A percentile compares a stretch with the other conserved stretches of the same genome.
These are phyloP conservation scores for Monosporascus sp. DNA, from an alignment of 2,329 filamentous ascomycete species.

Conservation along the genomic window DNA sequence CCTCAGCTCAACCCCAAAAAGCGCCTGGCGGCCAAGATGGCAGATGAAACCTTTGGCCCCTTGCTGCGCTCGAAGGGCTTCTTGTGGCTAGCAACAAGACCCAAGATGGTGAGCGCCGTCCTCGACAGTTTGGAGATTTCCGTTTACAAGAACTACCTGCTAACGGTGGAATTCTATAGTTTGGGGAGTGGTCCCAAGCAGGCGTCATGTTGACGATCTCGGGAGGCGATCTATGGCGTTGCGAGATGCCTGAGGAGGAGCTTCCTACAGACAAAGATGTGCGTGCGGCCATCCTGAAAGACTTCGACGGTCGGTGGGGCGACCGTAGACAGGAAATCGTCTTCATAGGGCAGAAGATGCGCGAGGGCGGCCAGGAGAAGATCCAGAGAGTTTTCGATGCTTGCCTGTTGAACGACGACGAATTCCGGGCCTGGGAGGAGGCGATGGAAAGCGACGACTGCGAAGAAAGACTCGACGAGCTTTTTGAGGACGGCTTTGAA, in stretches of 20 bases:
- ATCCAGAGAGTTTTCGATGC: conserved; percentile 51
- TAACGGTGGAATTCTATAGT: conserved; percentile 16
- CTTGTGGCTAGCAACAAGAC: conserved; percentile 54
- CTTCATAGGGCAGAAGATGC: conserved; percentile 64
- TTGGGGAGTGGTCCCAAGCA: conserved; percentile 59
- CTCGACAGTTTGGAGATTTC: not conserved
- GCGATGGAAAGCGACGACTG: conserved; percentile 18
- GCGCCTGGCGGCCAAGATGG: conserved; percentile 49
- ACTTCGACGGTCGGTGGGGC: conserved; percentile 57
- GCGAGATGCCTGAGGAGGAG: conserved; percentile 47
- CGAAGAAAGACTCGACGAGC: conserved; percentile 15
- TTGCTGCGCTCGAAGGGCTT: conserved; percentile 61
- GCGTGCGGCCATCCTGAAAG: conserved; percentile 42
- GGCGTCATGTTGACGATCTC: conserved; percentile 59
- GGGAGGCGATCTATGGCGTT: conserved; percentile 54
- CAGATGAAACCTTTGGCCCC: conserved; percentile 44
- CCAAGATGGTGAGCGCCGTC: conserved; percentile 31
- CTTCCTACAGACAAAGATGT: conserved; percentile 45
- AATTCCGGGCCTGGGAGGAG: conserved; percentile 40
- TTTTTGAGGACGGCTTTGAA: conserved; percentile 27
- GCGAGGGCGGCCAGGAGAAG: conserved; percentile 33
- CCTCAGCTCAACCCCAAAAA: conserved; percentile 26
- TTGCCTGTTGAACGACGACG: conserved; percentile 57
- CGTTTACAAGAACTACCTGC: no score
- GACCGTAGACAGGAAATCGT: conserved; percentile 68